Evolutionary conservation across 2,329 filamentous ascomycete genomes (phyloP).

Genomic region (Colletotrichum limetticola): DNA sequence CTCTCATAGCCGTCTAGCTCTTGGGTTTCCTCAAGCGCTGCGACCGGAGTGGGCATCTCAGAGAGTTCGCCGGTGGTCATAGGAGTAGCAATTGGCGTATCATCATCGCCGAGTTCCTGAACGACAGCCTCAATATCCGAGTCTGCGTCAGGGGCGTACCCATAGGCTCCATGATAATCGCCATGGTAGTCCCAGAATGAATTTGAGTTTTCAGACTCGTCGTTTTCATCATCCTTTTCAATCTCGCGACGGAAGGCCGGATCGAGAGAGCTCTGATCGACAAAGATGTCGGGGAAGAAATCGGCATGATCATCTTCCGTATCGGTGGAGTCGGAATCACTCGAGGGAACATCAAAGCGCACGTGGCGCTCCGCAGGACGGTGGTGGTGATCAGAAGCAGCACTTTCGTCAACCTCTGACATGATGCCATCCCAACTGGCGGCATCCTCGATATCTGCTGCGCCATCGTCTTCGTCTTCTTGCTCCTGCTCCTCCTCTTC

Average conservation of each 20-base stretch:
- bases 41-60: slow-evolving; percentile 43
- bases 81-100: slow-evolving; percentile 56
- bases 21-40: slow-evolving; percentile 48
- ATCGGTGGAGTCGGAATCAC: slow-evolving; percentile 74
- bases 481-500: slow-evolving; percentile 53
- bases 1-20: slow-evolving; percentile 69
- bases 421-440: slow-evolving; percentile 67
- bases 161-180: slow-evolving; percentile 60
- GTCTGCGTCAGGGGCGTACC: slow-evolving; percentile 45
- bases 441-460: slow-evolving; percentile 52
- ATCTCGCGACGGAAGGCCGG: slow-evolving; percentile 79
- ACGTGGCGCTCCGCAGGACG: slow-evolving; percentile 69
- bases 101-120: slow-evolving; percentile 50
- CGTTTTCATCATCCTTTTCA: slow-evolving; percentile 69
- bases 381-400: slow-evolving; percentile 54
- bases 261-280: slow-evolving; percentile 79
- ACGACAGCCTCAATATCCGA: slow-evolving; percentile 56
- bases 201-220: slow-evolving; percentile 66
- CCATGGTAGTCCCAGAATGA: slow-evolving; percentile 74
- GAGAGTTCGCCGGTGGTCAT: slow-evolving; percentile 38
- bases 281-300: slow-evolving; percentile 82
- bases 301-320: slow-evolving; percentile 70
- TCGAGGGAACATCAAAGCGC: slow-evolving; percentile 76
- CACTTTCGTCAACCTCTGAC: slow-evolving; percentile 56
- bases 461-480: slow-evolving; percentile 51